phyloP scores from a whole-genome alignment of 176 grass and related monocot species.

The Oryza brachyantha region DNA sequence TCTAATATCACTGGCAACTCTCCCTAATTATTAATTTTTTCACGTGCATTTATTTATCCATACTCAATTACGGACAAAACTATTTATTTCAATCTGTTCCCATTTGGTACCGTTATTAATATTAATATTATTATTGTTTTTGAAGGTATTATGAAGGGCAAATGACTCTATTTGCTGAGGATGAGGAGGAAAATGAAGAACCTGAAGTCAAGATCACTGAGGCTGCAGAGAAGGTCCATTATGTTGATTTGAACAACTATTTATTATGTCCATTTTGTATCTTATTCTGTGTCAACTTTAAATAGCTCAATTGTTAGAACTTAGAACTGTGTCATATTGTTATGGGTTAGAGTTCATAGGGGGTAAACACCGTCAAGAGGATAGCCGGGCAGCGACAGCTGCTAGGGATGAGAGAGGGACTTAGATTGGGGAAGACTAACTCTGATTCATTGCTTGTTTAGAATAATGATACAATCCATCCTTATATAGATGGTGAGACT shows the following conservation, averaged over 20 bases:
- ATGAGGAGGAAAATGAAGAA: slow-evolving; percentile 59
- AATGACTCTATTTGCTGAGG: slow-evolving; percentile 51
- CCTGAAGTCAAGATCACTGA: slow-evolving; percentile 62
- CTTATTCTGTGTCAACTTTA: not conserved
- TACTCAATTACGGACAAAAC: not conserved
- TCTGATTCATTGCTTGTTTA: too few relatives aligned
- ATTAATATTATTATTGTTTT: slow-evolving; percentile 19
- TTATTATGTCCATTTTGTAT: not conserved
- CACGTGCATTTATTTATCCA: not conserved
- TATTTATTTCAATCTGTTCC: slow-evolving; percentile 7
- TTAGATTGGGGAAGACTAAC: too few relatives aligned
- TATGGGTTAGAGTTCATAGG: too few relatives aligned
- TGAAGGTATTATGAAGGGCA: slow-evolving; percentile 77
- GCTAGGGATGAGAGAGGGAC: too few relatives aligned
- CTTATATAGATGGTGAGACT: too few relatives aligned
- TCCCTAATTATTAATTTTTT: not conserved
- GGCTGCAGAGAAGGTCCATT: slow-evolving; percentile 88
- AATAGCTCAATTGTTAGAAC: not conserved
- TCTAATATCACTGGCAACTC: not conserved
- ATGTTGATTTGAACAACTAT: slow-evolving; percentile 16
- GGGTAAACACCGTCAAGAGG: too few relatives aligned
- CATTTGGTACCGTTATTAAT: not conserved
- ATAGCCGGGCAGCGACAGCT: too few relatives aligned
- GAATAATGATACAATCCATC: too few relatives aligned
- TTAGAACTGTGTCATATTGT: not conserved